Base-by-base conservation (phyloP, 1,139 yeast species). In the Pichia sp. region DNA sequence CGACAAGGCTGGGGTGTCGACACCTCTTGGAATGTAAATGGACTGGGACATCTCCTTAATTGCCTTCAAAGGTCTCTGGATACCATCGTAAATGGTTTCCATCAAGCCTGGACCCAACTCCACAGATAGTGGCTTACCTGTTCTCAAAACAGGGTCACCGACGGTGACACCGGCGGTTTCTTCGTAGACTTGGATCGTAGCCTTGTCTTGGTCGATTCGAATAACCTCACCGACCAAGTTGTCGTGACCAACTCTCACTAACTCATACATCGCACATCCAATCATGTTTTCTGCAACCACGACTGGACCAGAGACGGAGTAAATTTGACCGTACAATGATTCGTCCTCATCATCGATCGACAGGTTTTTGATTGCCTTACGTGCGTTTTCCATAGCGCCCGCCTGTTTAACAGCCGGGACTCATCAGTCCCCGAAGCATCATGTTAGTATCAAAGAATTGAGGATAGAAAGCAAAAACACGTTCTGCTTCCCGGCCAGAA, bases 81-180 rank as follows among this genome's bases (percentile, higher is more conserved):
- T 93, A 78, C 99, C 99, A 75, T 93, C 99, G 70, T 93, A 93
- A 71, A 93, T 93, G 63, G 97, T 93, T 75, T 93, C 99, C 95
- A 93, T 90, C 67, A 93, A 81, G 72, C 99, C 99, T 33, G 99
- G 99, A 67, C 99, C 99, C 71, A 93, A 79, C 75, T 93, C 99
- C 52, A 93, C 99, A 52, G 97, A 90, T 67, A 93, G 80, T 17
- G 99, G 99, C 73, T 93, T 90, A 62, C 99, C 99, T 10, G 99
- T 93, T 77, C 99, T 85, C 67, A 89, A 76, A 54, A 93, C 99
- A 2, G 99, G 99, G 71, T 93, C 99, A 67, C 99, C 99, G 46
- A 93, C 98, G 46, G 97, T 92, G 58, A 93, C 95, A 76, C 99
- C 99, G 1, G 98, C 96, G 53, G 99, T 93, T 75, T 93, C 99